These are phyloP conservation scores for Macrolepiota albuminosa DNA, from an alignment of 768 basidiomycete genomes.

Conservation along the genomic window DNA sequence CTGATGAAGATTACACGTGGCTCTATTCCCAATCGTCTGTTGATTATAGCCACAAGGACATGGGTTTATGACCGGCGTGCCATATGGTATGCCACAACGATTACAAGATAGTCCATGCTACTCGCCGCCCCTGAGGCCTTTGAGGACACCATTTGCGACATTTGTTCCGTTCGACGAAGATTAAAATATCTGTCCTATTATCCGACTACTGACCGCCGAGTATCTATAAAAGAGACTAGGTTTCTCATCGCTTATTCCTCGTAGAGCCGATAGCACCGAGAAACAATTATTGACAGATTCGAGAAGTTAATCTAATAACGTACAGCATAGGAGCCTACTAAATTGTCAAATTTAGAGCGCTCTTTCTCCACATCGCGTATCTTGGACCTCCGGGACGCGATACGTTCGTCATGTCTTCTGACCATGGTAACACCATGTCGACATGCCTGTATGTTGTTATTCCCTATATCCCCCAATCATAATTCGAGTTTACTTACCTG, in stretches of 20 bases:
- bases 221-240: slow-evolving; percentile 4
- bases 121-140: neutral
- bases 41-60: neutral
- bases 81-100: neutral
- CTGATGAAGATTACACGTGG: neutral
- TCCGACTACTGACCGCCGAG: slow-evolving; percentile 8
- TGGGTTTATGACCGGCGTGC: neutral
- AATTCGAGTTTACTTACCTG: neutral
- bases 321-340: neutral
- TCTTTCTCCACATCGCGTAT: neutral
- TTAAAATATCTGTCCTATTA: neutral
- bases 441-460: neutral
- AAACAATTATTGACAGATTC: neutral
- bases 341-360: neutral
- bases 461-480: slow-evolving; percentile 6
- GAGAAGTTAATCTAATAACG: neutral
- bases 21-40: neutral
- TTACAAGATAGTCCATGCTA: neutral
- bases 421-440: neutral
- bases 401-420: slow-evolving; percentile 5
- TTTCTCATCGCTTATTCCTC: slow-evolving; percentile 5
- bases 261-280: neutral
- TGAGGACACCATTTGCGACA: neutral
- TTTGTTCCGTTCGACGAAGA: neutral
- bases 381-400: neutral